Conservation (phyloP, 2,329 filamentous ascomycete genomes). For the Trichoderma sp. region DNA sequence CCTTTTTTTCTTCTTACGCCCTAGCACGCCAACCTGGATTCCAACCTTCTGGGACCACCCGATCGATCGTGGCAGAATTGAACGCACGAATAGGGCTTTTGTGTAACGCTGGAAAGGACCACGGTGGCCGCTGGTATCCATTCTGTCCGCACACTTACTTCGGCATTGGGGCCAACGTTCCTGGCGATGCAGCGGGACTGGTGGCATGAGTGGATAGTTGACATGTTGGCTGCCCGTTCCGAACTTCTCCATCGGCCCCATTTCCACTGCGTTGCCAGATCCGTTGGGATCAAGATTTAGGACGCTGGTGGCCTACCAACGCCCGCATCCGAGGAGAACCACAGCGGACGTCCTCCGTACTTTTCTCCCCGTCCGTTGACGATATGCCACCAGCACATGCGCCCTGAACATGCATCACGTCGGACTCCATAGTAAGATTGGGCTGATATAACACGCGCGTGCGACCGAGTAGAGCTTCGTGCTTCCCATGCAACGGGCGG, state of each 20-base stretch:
- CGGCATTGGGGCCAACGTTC: constrained; percentile 21
- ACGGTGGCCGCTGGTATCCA: constrained; percentile 17
- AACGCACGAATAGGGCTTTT: constrained; percentile 15
- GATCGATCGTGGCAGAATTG: constrained; percentile 20
- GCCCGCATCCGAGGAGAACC: not conserved
- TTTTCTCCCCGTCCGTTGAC: not conserved
- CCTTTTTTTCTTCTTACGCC: not conserved
- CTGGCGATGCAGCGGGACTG: constrained; percentile 22
- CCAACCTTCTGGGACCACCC: constrained; percentile 19
- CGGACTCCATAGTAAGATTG: constrained; percentile 1
- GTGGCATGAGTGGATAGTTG: constrained; percentile 18
- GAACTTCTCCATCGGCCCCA: constrained; percentile 20
- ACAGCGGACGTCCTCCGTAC: constrained; percentile 5
- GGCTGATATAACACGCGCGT: not conserved
- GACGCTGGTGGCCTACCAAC: constrained; percentile 8
- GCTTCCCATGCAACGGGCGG: not conserved
- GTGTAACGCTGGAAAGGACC: constrained; percentile 13
- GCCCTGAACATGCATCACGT: not conserved
- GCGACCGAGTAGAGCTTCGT: not conserved
- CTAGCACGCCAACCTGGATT: not conserved
- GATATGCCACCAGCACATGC: not conserved
- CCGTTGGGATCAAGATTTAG: constrained; percentile 15
- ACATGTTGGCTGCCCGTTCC: constrained; percentile 18
- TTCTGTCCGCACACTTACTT: constrained; percentile 14
- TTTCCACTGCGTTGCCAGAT: constrained; percentile 21